phyloP scores from a whole-genome alignment of 1,139 yeast species.

The Hyphopichia buzzinii region DNA sequence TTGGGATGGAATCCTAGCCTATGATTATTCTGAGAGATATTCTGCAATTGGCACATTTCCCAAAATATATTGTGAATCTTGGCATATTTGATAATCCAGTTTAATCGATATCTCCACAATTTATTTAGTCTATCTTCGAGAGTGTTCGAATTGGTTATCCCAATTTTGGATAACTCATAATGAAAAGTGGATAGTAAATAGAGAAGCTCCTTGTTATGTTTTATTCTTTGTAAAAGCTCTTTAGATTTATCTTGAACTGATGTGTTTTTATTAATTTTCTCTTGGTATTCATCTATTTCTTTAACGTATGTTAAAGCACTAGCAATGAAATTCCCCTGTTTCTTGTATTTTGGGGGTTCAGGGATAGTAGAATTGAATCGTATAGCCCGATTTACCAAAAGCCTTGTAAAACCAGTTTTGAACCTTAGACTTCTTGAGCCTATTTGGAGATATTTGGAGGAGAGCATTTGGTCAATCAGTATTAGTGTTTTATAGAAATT shows the following conservation, averaged over 20 bases:
- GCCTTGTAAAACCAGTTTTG: no score
- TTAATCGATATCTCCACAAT: conserved; percentile 17
- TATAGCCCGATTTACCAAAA: no score
- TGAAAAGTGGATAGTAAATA: conserved; percentile 32
- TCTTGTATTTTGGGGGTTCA: conserved; percentile 8
- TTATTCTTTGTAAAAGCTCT: conserved; percentile 24
- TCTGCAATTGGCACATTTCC: conserved; percentile 32
- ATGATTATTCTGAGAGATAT: conserved; percentile 35
- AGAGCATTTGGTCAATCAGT: no score
- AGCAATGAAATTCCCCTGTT: conserved; percentile 10
- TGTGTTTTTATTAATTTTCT: conserved; percentile 15
- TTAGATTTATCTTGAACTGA: conserved; percentile 20
- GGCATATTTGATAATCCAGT: conserved; percentile 19
- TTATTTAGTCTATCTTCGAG: conserved; percentile 6
- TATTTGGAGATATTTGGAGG: no score
- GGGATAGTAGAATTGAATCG: background rate
- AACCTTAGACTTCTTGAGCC: no score
- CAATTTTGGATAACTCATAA: conserved; percentile 29
- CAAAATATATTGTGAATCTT: conserved; percentile 41
- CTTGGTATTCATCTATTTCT: conserved; percentile 26
- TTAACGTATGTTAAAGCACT: conserved; percentile 25
- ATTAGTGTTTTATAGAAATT: no score
- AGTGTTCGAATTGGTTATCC: conserved; percentile 20
- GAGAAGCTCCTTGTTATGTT: conserved; percentile 29
- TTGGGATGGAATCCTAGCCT: conserved; percentile 20